phyloP scores from a whole-genome alignment of 441 rosid species.

The Brassica balearica region DNA sequence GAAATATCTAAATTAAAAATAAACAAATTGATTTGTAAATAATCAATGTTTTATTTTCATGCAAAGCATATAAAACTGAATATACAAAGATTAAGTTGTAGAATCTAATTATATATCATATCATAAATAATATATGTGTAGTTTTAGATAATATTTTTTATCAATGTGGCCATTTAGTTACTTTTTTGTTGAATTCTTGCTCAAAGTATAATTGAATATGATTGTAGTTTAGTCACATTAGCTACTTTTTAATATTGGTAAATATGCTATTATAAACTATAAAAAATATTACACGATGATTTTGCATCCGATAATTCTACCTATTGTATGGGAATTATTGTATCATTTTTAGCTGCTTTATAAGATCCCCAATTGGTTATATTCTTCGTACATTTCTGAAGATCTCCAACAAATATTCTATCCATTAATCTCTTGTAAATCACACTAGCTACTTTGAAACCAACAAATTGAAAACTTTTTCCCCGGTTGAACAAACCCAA shows the following conservation, averaged over 20 bases:
- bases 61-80: background rate
- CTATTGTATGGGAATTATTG: too few relatives aligned
- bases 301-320: too few relatives aligned
- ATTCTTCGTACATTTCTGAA: too few relatives aligned
- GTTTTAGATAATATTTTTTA: background rate
- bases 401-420: too few relatives aligned
- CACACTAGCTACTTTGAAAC: background rate
- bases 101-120: background rate
- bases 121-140: background rate
- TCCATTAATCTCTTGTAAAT: too few relatives aligned
- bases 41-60: conserved; percentile 1
- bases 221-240: background rate
- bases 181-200: background rate
- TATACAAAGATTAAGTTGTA: background rate
- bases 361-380: background rate
- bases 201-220: background rate
- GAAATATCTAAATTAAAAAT: background rate
- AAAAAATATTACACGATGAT: background rate
- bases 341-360: background rate
- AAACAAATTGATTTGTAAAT: background rate
- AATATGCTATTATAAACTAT: background rate
- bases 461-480: background rate
- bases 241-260: background rate
- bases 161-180: background rate
- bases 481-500: background rate